Conservation (phyloP, 2,329 filamentous ascomycete genomes). For the Aureobasidium sp. region DNA sequence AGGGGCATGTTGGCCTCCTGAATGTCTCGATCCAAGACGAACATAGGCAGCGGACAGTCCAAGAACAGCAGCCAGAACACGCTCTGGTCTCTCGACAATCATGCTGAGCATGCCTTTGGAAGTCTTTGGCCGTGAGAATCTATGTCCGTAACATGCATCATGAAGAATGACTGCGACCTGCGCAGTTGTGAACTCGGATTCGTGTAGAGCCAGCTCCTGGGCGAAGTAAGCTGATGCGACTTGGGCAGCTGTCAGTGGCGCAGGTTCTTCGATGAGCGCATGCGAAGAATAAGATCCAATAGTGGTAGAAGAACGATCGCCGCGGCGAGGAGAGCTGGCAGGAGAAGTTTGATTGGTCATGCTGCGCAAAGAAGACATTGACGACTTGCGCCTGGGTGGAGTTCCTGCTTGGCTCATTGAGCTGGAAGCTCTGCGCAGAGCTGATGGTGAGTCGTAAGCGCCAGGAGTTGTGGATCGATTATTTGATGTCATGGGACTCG, state of each 20-base stretch:
- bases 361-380: conserved; percentile 9
- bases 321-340: not conserved
- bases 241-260: conserved; percentile 43
- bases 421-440: conserved; percentile 5
- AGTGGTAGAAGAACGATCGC: conserved; percentile 24
- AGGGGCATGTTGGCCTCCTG: conserved; percentile 59
- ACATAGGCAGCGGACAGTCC: conserved; percentile 85
- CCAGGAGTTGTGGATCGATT: conserved; percentile 1
- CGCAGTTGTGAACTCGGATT: conserved; percentile 23
- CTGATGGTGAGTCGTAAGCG: not conserved
- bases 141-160: conserved; percentile 90
- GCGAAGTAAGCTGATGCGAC: conserved; percentile 44
- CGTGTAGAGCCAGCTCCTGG: conserved; percentile 13
- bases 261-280: conserved; percentile 30
- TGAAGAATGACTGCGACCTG: conserved; percentile 79
- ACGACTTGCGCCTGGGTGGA: conserved; percentile 8
- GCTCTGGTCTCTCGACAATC: conserved; percentile 89
- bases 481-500: conserved; percentile 2
- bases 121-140: conserved; percentile 75
- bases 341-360: conserved; percentile 4
- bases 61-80: conserved; percentile 73
- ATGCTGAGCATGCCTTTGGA: conserved; percentile 61
- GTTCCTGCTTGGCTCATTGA: conserved; percentile 9
- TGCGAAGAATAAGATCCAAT: conserved; percentile 32
- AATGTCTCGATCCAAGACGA: conserved; percentile 73